Base-by-base conservation (phyloP, 2,329 filamentous ascomycete species). In the Tolypocladium ovalisporum region DNA sequence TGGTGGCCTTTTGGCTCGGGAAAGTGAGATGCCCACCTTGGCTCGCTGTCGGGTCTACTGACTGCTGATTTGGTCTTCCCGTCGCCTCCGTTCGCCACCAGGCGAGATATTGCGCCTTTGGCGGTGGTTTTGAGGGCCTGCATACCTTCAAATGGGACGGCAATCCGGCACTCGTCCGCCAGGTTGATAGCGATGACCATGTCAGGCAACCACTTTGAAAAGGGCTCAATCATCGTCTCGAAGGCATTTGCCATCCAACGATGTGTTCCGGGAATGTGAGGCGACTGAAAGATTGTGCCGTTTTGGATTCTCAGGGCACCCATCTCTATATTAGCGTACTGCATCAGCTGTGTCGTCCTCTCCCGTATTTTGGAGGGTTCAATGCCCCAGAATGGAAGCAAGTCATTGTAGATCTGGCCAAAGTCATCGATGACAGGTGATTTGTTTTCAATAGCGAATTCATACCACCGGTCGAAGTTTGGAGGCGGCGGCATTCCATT, bases 181-280 rank as follows among this genome's bases (percentile, higher is more conserved):
- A 87, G 77, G 67, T 94, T 94, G 72, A 93, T 87, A 0, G 86
- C 85, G 37, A 94, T 71, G 62, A 90, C 86, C 87, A 93, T 89
- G 61, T 90, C 83, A 1, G 88, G 88, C 27, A 94, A 74, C 67
- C 86, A 83, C 61, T 86, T 71, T 2, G 84, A 76, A 64, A 92
- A 92, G 0, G 77, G 71, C 58, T 82, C 75, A 67, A 92, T 81
- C 83, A 91, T 88, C 10, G 79, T 79, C 12, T 81, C 73, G 0
- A 76, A 59, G 7, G 71, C 70, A 5, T 74, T 70, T 54, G 77
- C 62, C 56, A 73, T 61, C 62, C 68, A 68, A n/a, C 72, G 67
- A 2, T 68, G 65, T 12, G 67, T 64, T n/a, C 69, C 66, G 1
- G 64, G 59, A 5, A 70, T 68, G 27, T 68, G 56, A 27, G 70